Percentiles rank a stretch among this genome's conserved stretches.
phyloP scores from a whole-genome alignment of 306 rosid species.

The Neltuma alba region DNA sequence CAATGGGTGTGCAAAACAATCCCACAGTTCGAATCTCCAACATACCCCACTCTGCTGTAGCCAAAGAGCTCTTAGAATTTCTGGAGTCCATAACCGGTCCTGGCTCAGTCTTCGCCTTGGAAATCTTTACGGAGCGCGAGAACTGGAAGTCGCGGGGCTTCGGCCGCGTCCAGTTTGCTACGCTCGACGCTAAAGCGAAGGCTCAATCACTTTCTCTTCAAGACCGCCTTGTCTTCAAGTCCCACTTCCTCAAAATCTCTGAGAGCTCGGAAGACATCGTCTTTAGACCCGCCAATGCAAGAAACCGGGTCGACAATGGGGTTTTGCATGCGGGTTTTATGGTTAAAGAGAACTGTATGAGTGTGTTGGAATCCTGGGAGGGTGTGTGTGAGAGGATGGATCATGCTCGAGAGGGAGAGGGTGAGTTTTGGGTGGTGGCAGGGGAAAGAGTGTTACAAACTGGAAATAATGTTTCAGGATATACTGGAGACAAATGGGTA shows the following conservation, averaged over 20 bases:
- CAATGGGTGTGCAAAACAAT: constrained; percentile 25
- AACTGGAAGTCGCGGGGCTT: constrained; percentile 84
- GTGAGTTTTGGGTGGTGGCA: constrained; percentile 64
- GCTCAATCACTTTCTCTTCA: constrained; percentile 49
- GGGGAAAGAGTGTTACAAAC: constrained; percentile 47
- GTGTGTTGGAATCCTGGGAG: constrained; percentile 65
- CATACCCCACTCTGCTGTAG: constrained; percentile 65
- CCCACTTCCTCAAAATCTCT: constrained; percentile 58
- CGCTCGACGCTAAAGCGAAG: constrained; percentile 39
- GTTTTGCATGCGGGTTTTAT: constrained; percentile 61
- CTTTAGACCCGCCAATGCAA: constrained; percentile 47
- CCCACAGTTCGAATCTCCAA: constrained; percentile 59
- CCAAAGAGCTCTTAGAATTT: constrained; percentile 60
- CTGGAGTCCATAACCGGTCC: constrained; percentile 56
- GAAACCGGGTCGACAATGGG: constrained; percentile 47
- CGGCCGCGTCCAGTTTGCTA: constrained; percentile 86
- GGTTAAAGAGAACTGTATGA: constrained; percentile 46
- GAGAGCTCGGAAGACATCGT: constrained; percentile 60
- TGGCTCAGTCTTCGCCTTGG: constrained; percentile 75
- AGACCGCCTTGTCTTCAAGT: constrained; percentile 46
- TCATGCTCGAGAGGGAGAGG: constrained; percentile 71
- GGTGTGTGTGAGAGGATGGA: constrained; percentile 65
- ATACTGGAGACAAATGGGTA: constrained; percentile 62
- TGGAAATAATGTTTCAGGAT: constrained; percentile 74
- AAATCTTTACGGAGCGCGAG: constrained; percentile 61